A percentile compares a stretch with the other conserved stretches of the same genome.
Evolutionary conservation across 768 basidiomycete species (phyloP).

Genomic region (Scleroderma bovista): DNA sequence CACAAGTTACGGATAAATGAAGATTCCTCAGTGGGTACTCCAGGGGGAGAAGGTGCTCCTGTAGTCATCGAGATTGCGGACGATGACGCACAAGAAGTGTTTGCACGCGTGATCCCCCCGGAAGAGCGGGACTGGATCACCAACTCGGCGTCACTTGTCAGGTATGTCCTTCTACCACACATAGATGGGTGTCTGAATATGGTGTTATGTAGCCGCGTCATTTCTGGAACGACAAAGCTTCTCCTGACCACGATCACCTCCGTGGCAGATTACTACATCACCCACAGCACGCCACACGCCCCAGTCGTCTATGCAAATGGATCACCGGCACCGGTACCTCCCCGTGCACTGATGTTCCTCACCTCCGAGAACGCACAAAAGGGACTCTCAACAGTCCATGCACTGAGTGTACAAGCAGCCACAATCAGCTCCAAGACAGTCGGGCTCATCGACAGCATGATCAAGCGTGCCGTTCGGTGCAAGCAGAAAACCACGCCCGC

Average conservation of each 20-base stretch:
- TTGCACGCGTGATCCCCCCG: constrained; percentile 56
- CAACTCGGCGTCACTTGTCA: constrained; percentile 16
- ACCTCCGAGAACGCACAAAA: constrained; percentile 55
- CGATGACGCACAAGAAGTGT: constrained; percentile 45
- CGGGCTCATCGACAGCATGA: constrained; percentile 52
- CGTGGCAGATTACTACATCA: not conserved
- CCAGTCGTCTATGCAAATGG: constrained; percentile 14
- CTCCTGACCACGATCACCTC: constrained; percentile 48
- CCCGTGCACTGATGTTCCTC: constrained; percentile 50
- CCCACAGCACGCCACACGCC: constrained; percentile 48
- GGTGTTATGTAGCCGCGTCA: constrained; percentile 46
- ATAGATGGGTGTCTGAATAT: not conserved
- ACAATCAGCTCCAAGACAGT: constrained; percentile 62
- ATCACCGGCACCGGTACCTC: constrained; percentile 15
- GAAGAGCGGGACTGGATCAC: constrained; percentile 68
- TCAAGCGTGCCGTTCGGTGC: constrained; percentile 50
- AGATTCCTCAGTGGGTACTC: constrained; percentile 46
- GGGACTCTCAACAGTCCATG: constrained; percentile 55
- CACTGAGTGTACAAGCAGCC: constrained; percentile 60
- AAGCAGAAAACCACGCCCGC: constrained; percentile 19
- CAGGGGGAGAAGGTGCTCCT: constrained; percentile 51
- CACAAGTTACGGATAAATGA: constrained; percentile 51
- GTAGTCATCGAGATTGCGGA: constrained; percentile 68
- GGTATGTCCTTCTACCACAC: not conserved
- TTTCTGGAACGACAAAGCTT: constrained; percentile 60